These are phyloP conservation scores for Yamadazyma sp. DNA, from an alignment of 1,139 yeast genomes.

Conservation along the genomic window DNA sequence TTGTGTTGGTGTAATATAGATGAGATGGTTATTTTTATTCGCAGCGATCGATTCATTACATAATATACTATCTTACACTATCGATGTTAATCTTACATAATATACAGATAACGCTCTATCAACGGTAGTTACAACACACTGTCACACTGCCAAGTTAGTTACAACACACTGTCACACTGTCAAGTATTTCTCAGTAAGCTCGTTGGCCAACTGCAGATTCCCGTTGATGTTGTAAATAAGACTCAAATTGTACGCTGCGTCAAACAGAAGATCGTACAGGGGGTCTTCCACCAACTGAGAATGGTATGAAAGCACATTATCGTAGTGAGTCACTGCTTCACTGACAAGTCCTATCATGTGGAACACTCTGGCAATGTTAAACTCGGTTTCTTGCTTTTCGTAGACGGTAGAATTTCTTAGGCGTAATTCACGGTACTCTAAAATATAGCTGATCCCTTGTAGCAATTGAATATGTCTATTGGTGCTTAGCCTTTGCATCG, in stretches of 20 bases:
- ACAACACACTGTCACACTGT: conserved; percentile 28
- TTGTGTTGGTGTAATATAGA: not conserved
- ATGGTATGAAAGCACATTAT: conserved; percentile 53
- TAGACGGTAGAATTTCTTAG: conserved; percentile 41
- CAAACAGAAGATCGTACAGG: conserved; percentile 59
- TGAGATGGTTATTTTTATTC: not conserved
- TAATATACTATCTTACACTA: too few relatives aligned
- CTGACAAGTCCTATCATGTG: conserved; percentile 78
- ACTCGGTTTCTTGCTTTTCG: conserved; percentile 76
- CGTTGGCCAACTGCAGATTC: conserved; percentile 61
- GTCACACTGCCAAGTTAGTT: too few relatives aligned
- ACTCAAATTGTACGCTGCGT: conserved; percentile 83
- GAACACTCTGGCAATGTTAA: conserved; percentile 81
- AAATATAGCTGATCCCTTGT: conserved; percentile 78
- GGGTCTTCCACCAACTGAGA: conserved; percentile 24
- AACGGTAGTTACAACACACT: too few relatives aligned
- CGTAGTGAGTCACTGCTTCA: conserved; percentile 71
- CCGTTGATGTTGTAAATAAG: conserved; percentile 77
- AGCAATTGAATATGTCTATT: conserved; percentile 84
- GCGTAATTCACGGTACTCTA: conserved; percentile 62
- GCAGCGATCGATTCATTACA: too few relatives aligned
- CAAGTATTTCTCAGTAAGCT: conserved; percentile 63
- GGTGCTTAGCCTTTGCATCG: conserved; percentile 85
- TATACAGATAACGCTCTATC: too few relatives aligned
- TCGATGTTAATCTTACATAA: too few relatives aligned